Evolutionary conservation across 2,329 filamentous ascomycete genomes (phyloP).

Genomic region (Fusarium citri): DNA sequence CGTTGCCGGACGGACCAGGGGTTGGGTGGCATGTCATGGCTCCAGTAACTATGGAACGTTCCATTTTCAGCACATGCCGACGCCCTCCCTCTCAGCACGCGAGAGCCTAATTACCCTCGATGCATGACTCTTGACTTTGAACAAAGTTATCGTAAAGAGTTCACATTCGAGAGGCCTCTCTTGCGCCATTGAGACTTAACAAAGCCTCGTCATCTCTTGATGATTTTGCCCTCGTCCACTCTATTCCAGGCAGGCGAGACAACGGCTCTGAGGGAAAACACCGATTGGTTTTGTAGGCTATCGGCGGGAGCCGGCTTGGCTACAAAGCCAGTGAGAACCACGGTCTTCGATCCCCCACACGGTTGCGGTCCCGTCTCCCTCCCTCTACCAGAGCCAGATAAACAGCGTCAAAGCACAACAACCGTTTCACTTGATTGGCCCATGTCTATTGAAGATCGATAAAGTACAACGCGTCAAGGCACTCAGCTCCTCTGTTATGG

Average conservation of each 20-base stretch:
- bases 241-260: constrained; percentile 2
- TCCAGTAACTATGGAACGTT: constrained; percentile 39
- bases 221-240: neutral
- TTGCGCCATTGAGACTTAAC: neutral
- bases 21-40: constrained; percentile 30
- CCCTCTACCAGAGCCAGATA: constrained; percentile 5
- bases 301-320: constrained; percentile 37
- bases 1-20: constrained; percentile 23
- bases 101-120: neutral
- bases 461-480: constrained; percentile 4
- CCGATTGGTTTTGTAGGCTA: constrained; percentile 25
- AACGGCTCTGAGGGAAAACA: constrained; percentile 14
- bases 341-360: constrained; percentile 17
- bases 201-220: neutral
- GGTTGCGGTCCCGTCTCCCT: neutral
- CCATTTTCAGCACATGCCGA: constrained; percentile 27
- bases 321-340: constrained; percentile 23
- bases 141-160: neutral
- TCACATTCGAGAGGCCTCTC: neutral
- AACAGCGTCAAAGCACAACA: constrained; percentile 4
- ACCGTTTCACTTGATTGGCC: constrained; percentile 11
- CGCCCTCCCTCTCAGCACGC: neutral
- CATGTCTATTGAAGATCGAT: constrained; percentile 3
- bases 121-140: neutral
- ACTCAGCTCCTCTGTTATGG: neutral